These are phyloP conservation scores for Zymoseptoria tritici DNA, from an alignment of 2,329 filamentous ascomycete genomes.

Conservation along the genomic window DNA sequence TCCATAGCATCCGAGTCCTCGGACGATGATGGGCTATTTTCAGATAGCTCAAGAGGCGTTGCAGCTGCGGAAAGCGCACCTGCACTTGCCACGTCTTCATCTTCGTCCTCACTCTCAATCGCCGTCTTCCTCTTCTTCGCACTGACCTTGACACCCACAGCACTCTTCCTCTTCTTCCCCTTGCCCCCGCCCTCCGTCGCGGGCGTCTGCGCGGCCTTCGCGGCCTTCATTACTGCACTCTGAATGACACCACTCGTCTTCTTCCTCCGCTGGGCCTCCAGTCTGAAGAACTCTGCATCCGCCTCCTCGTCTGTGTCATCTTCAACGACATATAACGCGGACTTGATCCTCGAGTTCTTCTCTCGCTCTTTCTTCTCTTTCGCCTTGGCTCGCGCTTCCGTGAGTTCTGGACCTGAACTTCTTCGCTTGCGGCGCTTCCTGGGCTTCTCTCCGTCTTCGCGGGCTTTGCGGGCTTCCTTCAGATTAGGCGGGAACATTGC, in stretches of 20 bases:
- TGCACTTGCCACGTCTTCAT: conserved; percentile 1
- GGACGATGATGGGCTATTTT: background rate
- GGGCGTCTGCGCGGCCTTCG: conserved; percentile 27
- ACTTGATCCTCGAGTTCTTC: conserved; percentile 74
- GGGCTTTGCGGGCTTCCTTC: conserved; percentile 19
- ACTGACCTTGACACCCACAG: conserved; percentile 1
- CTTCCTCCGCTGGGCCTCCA: conserved; percentile 61
- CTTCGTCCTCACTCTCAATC: conserved; percentile 12
- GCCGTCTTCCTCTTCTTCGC: conserved; percentile 11
- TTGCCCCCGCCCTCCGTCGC: conserved; percentile 26
- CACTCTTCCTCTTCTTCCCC: conserved; percentile 13
- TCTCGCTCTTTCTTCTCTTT: conserved; percentile 65
- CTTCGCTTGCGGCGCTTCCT: conserved; percentile 55
- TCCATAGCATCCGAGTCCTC: background rate
- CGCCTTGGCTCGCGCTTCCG: conserved; percentile 55
- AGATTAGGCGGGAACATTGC: conserved; percentile 27
- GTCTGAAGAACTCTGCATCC: conserved; percentile 66
- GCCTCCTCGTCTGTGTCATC: conserved; percentile 79
- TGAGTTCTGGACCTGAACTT: conserved; percentile 44
- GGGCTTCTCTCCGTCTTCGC: conserved; percentile 33
- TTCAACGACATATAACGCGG: conserved; percentile 73
- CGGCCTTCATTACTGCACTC: conserved; percentile 40
- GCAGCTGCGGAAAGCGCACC: background rate
- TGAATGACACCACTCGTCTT: conserved; percentile 46
- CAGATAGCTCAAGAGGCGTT: background rate